phyloP scores from a whole-genome alignment of 2,329 filamentous ascomycete species.

The Clonostachys rosea region DNA sequence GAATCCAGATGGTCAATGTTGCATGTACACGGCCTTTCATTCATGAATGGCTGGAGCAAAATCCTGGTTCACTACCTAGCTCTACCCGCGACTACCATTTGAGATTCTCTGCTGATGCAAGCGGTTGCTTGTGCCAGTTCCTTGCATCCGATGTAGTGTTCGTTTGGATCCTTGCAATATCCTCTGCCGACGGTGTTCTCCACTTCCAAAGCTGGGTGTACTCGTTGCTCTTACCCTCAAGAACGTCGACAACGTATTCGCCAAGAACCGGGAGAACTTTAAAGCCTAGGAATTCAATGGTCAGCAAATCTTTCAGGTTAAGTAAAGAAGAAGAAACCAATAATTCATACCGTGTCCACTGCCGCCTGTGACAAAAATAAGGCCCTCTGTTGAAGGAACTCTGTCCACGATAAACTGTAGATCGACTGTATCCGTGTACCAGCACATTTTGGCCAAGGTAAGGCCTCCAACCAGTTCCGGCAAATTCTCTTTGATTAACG shows the following conservation, averaged over 20 bases:
- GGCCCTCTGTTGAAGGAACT: constrained; percentile 48
- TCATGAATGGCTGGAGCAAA: too few species aligned
- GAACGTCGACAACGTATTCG: constrained; percentile 2
- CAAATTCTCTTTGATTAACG: constrained; percentile 30
- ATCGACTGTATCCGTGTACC: constrained; percentile 9
- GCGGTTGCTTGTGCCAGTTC: too few species aligned
- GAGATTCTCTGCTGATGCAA: too few species aligned
- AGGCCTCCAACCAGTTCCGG: constrained; percentile 35
- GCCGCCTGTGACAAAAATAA: constrained; percentile 55
- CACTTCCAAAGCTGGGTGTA: constrained; percentile 3
- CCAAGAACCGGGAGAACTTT: constrained; percentile 37
- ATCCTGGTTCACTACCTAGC: too few species aligned
- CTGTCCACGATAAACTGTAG: constrained; percentile 13
- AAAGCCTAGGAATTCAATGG: constrained; percentile 22
- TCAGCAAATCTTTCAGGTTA: too few species aligned
- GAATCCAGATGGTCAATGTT: too few species aligned
- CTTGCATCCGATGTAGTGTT: too few species aligned
- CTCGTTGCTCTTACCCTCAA: constrained; percentile 3
- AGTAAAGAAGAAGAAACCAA: too few species aligned
- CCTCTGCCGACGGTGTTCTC: background rate
- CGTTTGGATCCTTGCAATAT: too few species aligned
- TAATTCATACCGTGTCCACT: constrained; percentile 47
- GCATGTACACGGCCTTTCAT: too few species aligned
- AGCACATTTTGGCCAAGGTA: constrained; percentile 21
- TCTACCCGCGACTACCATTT: too few species aligned